Conservation (phyloP, 306 rosid genomes). For the Sicyos baderoa region DNA sequence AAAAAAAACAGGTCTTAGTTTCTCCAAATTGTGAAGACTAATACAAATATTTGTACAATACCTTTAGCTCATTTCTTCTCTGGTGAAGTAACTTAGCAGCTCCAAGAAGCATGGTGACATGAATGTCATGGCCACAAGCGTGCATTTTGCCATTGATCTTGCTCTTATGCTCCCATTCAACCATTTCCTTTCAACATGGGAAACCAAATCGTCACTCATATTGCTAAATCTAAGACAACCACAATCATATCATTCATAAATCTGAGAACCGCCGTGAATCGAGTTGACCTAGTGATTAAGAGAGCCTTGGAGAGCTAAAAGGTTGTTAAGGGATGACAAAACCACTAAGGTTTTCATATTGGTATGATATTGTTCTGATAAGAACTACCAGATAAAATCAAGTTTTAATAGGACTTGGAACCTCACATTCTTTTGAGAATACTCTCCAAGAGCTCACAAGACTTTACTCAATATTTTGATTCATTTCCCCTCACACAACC, state of each 20-base stretch:
- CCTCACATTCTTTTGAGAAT: too few species aligned
- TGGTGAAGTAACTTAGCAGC: conserved; percentile 51
- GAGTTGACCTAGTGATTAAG: too few species aligned
- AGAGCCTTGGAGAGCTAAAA: too few species aligned
- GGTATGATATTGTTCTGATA: too few species aligned
- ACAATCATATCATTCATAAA: not conserved
- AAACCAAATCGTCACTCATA: not conserved
- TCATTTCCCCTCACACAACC: too few species aligned
- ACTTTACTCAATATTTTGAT: too few species aligned
- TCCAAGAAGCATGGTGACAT: conserved; percentile 55
- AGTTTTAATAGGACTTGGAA: too few species aligned
- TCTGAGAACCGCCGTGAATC: not conserved
- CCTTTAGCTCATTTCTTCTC: conserved; percentile 36
- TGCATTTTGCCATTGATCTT: conserved; percentile 49
- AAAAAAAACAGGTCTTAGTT: not conserved
- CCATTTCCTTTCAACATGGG: conserved; percentile 38
- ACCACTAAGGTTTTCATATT: too few species aligned
- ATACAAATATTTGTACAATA: not conserved
- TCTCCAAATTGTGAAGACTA: not conserved
- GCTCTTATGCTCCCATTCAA: conserved; percentile 62
- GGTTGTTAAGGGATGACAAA: too few species aligned
- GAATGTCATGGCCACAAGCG: conserved; percentile 60
- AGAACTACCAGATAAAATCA: too few species aligned
- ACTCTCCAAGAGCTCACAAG: too few species aligned
- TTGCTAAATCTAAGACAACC: not conserved